Base-by-base conservation (phyloP, 1,284 basidiomycete genomes). In the Apiotrichum sp. region DNA sequence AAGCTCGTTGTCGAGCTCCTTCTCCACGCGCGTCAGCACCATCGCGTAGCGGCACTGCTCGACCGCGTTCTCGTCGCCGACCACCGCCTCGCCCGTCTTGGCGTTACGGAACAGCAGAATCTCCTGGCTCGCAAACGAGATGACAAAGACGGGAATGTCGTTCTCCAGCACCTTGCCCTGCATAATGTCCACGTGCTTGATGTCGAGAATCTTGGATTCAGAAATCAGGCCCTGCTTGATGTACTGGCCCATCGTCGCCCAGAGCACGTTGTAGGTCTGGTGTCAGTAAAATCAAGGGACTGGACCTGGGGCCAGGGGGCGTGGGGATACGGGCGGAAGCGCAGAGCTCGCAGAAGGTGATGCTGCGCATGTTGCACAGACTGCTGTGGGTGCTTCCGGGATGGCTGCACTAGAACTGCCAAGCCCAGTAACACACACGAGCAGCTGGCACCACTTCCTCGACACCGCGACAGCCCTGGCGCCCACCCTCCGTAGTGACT, bases 181-280 rank as follows among this genome's bases (percentile, higher is more conserved):
- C 22, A 52, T 54, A 68, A 93, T 89, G 74, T 97, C 93, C 47
- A 97, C 92, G 78, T 93, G 86, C 61, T 89, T 86, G 70, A 97
- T 95, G 77, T 96, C 93, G 31, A 97, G 83, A 35, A 95, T 88
- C 72, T 89, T 90, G 73, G 87, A 91, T 69, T 93, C 89, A 61
- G 88, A 89, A 60, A 93, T 80, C 29, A 97, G 82, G 1, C 93
- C 93, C 71, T 93, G 90, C 56, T 84, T 82, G 52, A 96, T 80
- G 76, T 93, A 98, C 64, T 91, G 88, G 66, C 96, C 92, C 83
- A 99, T 88, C 3, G 93, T 96, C 3, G 95, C 95, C 87, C 93
- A 96, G 3, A 98, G 81, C 10, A 98, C 89, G 69, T 97, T 98
- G 76, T 93, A 92, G 2, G 92, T 93, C 89, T 93, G 58, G 4